A percentile compares a stretch with the other conserved stretches of the same genome.
Conservation (phyloP, 108 stramenopile species). For the Conticribra guillardii region DNA sequence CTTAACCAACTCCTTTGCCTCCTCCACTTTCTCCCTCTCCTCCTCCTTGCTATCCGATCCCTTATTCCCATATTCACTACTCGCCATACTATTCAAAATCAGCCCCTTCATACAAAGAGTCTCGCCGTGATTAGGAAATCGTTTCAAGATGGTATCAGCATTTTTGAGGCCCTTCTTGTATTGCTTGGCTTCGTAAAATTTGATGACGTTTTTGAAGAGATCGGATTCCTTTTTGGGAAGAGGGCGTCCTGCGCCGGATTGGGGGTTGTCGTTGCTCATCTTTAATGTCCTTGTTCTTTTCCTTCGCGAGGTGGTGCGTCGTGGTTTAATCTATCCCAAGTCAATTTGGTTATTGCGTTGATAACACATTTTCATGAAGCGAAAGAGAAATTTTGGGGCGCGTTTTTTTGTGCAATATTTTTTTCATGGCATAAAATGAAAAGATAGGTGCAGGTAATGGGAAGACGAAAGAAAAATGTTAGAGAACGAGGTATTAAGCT, state of each 20-base stretch:
- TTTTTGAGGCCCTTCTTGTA: slow-evolving; percentile 98
- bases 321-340: no score
- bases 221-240: slow-evolving; percentile 95
- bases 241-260: slow-evolving; percentile 72
- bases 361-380: no score
- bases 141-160: slow-evolving; percentile 91
- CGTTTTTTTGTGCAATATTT: no score
- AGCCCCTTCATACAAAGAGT: slow-evolving; percentile 98
- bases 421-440: no score
- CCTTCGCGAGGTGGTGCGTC: no score
- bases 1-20: slow-evolving; percentile 95
- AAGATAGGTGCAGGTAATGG: no score
- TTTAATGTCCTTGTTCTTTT: no score
- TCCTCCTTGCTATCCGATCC: slow-evolving; percentile 11
- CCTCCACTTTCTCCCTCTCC: slow-evolving; percentile 58
- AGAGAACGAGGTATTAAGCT: no score
- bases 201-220: slow-evolving; percentile 91
- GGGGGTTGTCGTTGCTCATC: slow-evolving; percentile 55
- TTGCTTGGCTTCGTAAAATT: slow-evolving; percentile 95
- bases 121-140: slow-evolving; percentile 97
- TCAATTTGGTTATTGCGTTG: no score
- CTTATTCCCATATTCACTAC: slow-evolving; percentile 7
- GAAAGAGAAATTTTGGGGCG: no score
- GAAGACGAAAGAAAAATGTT: no score
- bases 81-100: slow-evolving; percentile 79